Conservation (phyloP, 306 rosid species). For the Rubus parviflorus region DNA sequence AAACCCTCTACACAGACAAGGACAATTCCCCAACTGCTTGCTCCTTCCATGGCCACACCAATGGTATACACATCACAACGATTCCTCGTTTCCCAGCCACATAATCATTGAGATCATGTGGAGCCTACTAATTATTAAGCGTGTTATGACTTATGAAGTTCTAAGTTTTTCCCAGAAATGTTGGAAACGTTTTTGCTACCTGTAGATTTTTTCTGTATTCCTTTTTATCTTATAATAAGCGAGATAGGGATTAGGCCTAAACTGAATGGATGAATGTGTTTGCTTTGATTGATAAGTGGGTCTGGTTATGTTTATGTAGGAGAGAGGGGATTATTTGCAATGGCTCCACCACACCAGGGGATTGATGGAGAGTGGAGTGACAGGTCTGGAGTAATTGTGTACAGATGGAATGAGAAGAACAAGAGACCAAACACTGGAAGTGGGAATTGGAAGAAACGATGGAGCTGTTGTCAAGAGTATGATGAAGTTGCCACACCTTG, state of each 20-base stretch:
- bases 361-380: slow-evolving; percentile 87
- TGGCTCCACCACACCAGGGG: slow-evolving; percentile 85
- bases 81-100: not conserved
- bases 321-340: slow-evolving; percentile 64
- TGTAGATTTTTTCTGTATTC: too few species aligned
- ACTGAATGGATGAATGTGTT: not conserved
- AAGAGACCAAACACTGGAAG: slow-evolving; percentile 71
- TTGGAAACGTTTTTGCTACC: not conserved
- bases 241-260: not conserved
- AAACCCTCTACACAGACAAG: slow-evolving; percentile 50
- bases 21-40: slow-evolving; percentile 65
- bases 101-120: too few species aligned
- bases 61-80: slow-evolving; percentile 39
- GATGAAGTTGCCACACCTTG: slow-evolving; percentile 64
- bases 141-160: too few species aligned
- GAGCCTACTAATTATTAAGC: too few species aligned
- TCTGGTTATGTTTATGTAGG: slow-evolving; percentile 26
- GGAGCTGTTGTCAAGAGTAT: slow-evolving; percentile 84
- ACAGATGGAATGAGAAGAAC: slow-evolving; percentile 69
- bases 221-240: too few species aligned
- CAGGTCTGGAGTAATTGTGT: slow-evolving; percentile 66
- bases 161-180: too few species aligned
- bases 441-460: slow-evolving; percentile 66
- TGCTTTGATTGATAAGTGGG: not conserved
- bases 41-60: slow-evolving; percentile 83